Conservation (phyloP, 1,284 basidiomycete genomes). For the Ustilago tritici region DNA sequence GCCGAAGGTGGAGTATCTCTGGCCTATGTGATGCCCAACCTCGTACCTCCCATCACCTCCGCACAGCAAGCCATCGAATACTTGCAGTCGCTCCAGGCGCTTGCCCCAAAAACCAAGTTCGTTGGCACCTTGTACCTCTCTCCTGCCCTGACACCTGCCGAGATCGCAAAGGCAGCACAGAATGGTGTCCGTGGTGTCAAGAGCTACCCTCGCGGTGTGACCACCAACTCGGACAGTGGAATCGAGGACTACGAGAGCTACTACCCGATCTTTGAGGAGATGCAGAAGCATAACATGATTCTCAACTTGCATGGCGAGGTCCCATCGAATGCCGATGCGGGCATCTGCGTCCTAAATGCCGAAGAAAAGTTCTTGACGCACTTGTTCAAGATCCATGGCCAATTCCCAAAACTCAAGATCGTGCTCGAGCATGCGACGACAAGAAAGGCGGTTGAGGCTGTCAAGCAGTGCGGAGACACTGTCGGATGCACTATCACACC, state of each 20-base stretch:
- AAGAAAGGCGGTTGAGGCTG: conserved; percentile 87
- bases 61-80: conserved; percentile 86
- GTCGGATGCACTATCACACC: conserved; percentile 98
- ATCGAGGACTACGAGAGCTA: conserved; percentile 96
- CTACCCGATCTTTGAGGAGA: conserved; percentile 92
- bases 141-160: conserved; percentile 87
- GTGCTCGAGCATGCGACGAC: conserved; percentile 99
- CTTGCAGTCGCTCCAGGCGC: conserved; percentile 78
- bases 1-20: conserved; percentile 86
- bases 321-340: conserved; percentile 85
- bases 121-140: conserved; percentile 96
- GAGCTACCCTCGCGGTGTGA: conserved; percentile 96
- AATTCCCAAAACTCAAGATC: conserved; percentile 92
- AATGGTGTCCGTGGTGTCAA: conserved; percentile 79
- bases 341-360: conserved; percentile 93
- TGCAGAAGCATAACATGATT: conserved; percentile 93
- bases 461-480: conserved; percentile 73
- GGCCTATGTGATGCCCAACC: conserved; percentile 99
- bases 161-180: conserved; percentile 82
- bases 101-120: conserved; percentile 85
- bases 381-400: conserved; percentile 82
- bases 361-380: conserved; percentile 91
- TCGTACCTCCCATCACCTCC: conserved; percentile 89
- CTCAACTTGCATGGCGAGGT: conserved; percentile 98
- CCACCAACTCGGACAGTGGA: conserved; percentile 95